phyloP scores from a whole-genome alignment of 768 basidiomycete species.

The Gyrodon lividus region DNA sequence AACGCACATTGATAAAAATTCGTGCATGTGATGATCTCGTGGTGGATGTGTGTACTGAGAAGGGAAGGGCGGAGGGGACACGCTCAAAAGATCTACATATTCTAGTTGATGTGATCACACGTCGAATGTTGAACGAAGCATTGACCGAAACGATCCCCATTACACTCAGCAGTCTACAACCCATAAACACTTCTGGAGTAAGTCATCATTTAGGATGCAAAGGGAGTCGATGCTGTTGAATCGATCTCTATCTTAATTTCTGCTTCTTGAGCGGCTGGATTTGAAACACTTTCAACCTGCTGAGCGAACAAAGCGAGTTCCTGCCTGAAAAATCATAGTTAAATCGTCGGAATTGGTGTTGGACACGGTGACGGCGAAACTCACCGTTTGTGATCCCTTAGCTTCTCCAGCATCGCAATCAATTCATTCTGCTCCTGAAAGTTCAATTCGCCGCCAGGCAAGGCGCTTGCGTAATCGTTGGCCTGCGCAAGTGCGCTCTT shows the following conservation, averaged over 20 bases:
- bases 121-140: too few relatives aligned
- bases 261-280: conserved; percentile 19
- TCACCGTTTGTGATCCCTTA: conserved; percentile 65
- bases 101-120: too few relatives aligned
- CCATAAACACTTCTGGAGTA: too few relatives aligned
- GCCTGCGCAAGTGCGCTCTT: conserved; percentile 57
- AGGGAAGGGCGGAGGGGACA: too few relatives aligned
- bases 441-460: conserved; percentile 73
- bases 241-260: conserved; percentile 63
- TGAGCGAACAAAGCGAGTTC: conserved; percentile 55
- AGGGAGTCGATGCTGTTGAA: conserved; percentile 73
- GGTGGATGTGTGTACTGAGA: too few relatives aligned
- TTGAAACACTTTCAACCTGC: conserved; percentile 37
- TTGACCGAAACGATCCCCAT: too few relatives aligned
- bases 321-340: conserved; percentile 35
- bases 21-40: too few relatives aligned
- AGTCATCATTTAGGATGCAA: conserved; percentile 37
- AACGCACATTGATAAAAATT: too few relatives aligned
- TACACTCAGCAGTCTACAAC: neutral
- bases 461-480: conserved; percentile 51
- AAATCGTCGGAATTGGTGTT: neutral
- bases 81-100: too few relatives aligned
- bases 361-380: conserved; percentile 15
- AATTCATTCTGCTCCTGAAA: conserved; percentile 71
- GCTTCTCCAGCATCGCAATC: conserved; percentile 61